Base-by-base conservation (phyloP, 441 rosid species). In the Dalechampia spathulata region DNA sequence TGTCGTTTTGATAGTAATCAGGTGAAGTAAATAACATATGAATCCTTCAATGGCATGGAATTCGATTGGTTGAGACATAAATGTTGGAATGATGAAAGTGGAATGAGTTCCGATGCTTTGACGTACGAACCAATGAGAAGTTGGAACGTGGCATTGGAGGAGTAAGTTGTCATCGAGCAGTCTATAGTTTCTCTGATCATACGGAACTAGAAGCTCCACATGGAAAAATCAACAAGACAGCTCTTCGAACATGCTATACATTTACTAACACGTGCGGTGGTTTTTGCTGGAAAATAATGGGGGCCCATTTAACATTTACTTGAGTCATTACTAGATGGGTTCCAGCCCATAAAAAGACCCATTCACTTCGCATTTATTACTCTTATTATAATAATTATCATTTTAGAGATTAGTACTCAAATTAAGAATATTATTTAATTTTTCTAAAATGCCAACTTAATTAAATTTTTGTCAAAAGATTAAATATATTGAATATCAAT, bases 201-300 rank as follows among this genome's bases (percentile, higher is more conserved):
- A 61, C 72, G 59, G 48, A 52, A 41, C 25, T 22, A 49, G 48
- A 53, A 15, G 41, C 52, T 41, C 21, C 64, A 55, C 63, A 48
- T 46, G 66, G 57, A 45, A 39, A 15, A 39, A 54, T 30, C n/a
- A 53, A 53, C 13, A n/a, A 45, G 44, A 47, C 22, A 32, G 56
- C 49, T 40, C 4, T 8, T 7, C n/a, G n/a, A 21, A 19, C 65
- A 44, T 61, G 14, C 44, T 56, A 36, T 30, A 36, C 25, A n/a
- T 20, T 48, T 34, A 26, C n/a, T 63, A 55, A 52, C 74, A 66
- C 56, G 64, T 52, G 69, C 8, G 60, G 63, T n/a, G n/a, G n/a
- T 57, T 15, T 59, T 11, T 2, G 6, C 19, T 22, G 27, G 15
- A n/a, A n/a, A n/a, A n/a, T n/a, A n/a, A n/a, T n/a, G n/a, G n/a